Evolutionary conservation across 495 filamentous ascomycete genomes (phyloP), one percentile per base, ranked within the genome.

Genomic region (Oidiodendron maius): DNA sequence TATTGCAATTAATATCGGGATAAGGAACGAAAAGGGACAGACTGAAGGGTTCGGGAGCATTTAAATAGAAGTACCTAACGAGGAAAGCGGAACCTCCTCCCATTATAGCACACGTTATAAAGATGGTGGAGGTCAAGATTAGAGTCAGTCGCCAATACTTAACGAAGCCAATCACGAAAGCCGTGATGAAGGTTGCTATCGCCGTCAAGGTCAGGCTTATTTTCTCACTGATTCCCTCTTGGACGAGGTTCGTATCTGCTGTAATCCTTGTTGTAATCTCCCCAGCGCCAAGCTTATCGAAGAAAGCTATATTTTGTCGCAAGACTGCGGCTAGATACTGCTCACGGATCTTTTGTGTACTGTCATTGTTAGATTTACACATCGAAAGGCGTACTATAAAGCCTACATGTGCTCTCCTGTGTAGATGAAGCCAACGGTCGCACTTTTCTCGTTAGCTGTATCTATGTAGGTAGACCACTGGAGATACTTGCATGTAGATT

Each of bases 181-280:
- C 89, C 2, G 89, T 82, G 35, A 91, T 61, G 57, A 95, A 94
- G 15, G 87, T 91, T 1, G 89, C 76, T 3, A 87, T 26, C 13
- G 87, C 84, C 3, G 75, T 80, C 25, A 95, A 49, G 0, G 86
- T 88, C 47, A 95, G 69, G 13, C 82, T 80, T 44, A 94, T 73
- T 64, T 94, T 95, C 63, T 94, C 86, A 0, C 88, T 91, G 37
- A 95, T 81, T 46, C 87, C 89, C 52, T 91, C 86, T 61, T 94
- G 89, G 45, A 95, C 82, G 38, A 89, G 64, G 58, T 94, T 93
- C 44, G 88, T 93, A 64, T 96, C 89, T 38, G 87, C 79, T 2
- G 90, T 95, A 60, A 96, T 95, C 46, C 89, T 81, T 1, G 90
- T 95, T 0, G 90, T 95, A 51, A 96, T 87, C 69, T 95, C 90